These are phyloP conservation scores for Pholiota microspora DNA, from an alignment of 768 basidiomycete genomes.

Conservation along the genomic window DNA sequence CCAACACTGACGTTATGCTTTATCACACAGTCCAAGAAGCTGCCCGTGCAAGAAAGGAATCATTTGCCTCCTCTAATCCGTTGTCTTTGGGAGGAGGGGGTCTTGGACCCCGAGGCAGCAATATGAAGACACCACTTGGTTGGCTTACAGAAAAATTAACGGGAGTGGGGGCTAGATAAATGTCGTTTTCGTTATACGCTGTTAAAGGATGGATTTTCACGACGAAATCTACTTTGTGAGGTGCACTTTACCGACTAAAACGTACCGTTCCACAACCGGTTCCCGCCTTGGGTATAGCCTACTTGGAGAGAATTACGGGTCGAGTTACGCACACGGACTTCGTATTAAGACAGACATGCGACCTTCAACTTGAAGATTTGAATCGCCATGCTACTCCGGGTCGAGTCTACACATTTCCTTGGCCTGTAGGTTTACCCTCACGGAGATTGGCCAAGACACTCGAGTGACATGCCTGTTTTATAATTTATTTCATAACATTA, in stretches of 20 bases:
- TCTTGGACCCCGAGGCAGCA: slow-evolving; percentile 56
- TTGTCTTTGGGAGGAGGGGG: slow-evolving; percentile 70
- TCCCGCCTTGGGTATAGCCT: neutral
- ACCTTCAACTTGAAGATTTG: neutral
- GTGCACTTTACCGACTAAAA: neutral
- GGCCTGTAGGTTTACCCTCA: neutral
- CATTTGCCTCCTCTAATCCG: slow-evolving; percentile 80
- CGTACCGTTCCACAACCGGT: neutral
- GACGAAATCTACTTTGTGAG: neutral
- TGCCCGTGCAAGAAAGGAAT: slow-evolving; percentile 71
- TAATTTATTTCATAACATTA: neutral
- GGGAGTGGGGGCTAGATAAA: slow-evolving; percentile 55
- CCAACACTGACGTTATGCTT: slow-evolving; percentile 8
- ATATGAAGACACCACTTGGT: slow-evolving; percentile 68
- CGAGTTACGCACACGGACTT: neutral
- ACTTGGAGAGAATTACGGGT: neutral
- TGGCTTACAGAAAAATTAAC: slow-evolving; percentile 79
- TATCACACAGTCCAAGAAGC: slow-evolving; percentile 59
- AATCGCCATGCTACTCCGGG: neutral
- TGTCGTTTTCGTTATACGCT: too few species aligned
- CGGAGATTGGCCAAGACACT: neutral
- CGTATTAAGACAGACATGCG: neutral
- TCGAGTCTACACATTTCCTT: neutral
- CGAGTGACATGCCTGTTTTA: neutral
- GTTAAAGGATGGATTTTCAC: too few species aligned